These are phyloP conservation scores for Adansonia grandidieri DNA, from an alignment of 441 rosid species.

Conservation along the genomic window DNA sequence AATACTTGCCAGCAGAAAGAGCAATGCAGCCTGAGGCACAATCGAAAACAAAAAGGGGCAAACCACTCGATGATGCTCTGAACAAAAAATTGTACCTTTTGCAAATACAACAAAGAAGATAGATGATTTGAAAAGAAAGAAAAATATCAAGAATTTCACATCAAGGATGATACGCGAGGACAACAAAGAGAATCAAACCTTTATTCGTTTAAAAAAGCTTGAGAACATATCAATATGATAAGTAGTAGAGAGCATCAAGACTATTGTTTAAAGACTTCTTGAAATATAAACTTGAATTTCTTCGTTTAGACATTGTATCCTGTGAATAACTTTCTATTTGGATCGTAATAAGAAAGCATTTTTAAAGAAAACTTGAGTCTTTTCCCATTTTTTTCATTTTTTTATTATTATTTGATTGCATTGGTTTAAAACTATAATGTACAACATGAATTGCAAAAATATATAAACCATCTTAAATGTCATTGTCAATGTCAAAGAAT, in stretches of 20 bases:
- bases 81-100: background rate
- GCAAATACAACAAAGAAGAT: background rate
- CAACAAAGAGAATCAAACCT: background rate
- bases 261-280: too few relatives aligned
- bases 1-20: conserved; percentile 95
- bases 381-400: too few relatives aligned
- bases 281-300: background rate
- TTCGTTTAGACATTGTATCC: too few relatives aligned
- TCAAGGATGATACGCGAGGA: conserved; percentile 17
- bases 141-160: background rate
- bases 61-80: too few relatives aligned
- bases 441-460: too few relatives aligned
- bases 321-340: too few relatives aligned
- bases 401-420: too few relatives aligned
- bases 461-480: conserved; percentile 9
- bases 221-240: background rate
- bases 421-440: too few relatives aligned
- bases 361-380: too few relatives aligned
- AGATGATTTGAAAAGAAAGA: background rate
- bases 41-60: background rate
- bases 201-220: background rate
- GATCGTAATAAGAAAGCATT: too few relatives aligned
- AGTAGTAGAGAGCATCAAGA: background rate
- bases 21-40: conserved; percentile 71
- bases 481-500: background rate